phyloP scores from a whole-genome alignment of 2,329 filamentous ascomycete genomes.

The Elsinoe australis region DNA sequence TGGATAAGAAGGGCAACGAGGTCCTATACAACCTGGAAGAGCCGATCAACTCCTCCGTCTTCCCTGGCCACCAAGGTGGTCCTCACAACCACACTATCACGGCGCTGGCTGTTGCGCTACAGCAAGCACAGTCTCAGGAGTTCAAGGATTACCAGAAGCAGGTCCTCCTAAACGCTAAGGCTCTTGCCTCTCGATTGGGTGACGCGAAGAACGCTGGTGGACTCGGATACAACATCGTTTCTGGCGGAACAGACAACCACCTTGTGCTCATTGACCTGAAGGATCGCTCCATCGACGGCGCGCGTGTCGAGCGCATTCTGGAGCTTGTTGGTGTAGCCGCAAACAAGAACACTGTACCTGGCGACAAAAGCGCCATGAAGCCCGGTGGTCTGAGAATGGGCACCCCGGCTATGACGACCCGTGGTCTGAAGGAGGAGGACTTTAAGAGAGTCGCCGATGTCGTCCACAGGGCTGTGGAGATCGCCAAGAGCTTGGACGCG shows the following conservation, averaged over 20 bases:
- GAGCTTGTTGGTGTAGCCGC: constrained; percentile 89
- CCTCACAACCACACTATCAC: constrained; percentile 99
- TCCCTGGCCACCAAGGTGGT: constrained; percentile 96
- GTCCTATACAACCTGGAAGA: constrained; percentile 82
- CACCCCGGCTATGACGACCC: constrained; percentile 93
- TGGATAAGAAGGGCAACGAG: constrained; percentile 85
- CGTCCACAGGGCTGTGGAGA: constrained; percentile 52
- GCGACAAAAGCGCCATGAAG: constrained; percentile 86
- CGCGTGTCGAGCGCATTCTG: constrained; percentile 46
- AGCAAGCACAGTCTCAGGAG: constrained; percentile 83
- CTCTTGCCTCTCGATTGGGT: constrained; percentile 56
- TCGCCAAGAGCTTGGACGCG: constrained; percentile 69
- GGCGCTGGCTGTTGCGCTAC: constrained; percentile 84
- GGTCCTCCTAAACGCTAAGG: constrained; percentile 88
- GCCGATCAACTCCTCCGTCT: constrained; percentile 98
- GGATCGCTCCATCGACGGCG: constrained; percentile 79
- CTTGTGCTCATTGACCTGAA: constrained; percentile 94
- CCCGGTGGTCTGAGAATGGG: constrained; percentile 91
- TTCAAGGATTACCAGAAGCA: constrained; percentile 92
- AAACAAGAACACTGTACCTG: constrained; percentile 99
- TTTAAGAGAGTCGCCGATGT: constrained; percentile 23
- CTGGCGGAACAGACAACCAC: constrained; percentile 94
- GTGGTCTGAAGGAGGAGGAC: constrained; percentile 82
- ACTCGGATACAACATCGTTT: constrained; percentile 88
- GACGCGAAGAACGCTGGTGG: constrained; percentile 54